Evolutionary conservation across 1,139 yeast species (phyloP), one percentile per base, ranked within the genome.

Genomic region (Scheffersomyces quercinus): DNA sequence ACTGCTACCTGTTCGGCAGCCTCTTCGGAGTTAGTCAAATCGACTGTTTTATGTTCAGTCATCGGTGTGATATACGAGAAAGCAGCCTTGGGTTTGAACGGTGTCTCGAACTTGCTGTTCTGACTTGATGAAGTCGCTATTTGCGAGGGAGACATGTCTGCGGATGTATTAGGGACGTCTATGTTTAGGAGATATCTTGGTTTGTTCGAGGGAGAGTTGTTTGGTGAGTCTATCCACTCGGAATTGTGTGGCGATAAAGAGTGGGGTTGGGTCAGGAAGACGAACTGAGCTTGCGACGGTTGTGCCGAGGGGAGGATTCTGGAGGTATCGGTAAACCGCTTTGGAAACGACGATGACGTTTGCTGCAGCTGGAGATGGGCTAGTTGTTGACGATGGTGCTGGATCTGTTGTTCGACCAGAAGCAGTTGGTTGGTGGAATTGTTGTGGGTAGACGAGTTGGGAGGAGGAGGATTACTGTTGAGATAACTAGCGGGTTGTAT

Each of bases 221-320:
- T 47, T 3, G 68, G 65, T 5, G 67, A 48, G 45, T 70, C 74
- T 43, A 60, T 47, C 75, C 75, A 70, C 70, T 68, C 73, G 13
- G 72, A 64, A 47, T 55, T 68, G 59, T 49, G 62, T 62, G 56
- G 14, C 52, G 47, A 42, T 14, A 65, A 57, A 45, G 57, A 51
- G 39, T 45, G 44, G 12, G 60, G 42, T 36, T 48, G 51, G 44
- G 54, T 46, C 39, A 52, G 36, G 43, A 43, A 47, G 35, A 41
- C 35, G 39, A 26, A 29, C 28, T 36, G 11, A 9, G 37, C n/a
- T 37, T 15, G 29, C 12, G 20, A 16, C 20, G 14, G 29, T 10
- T 35, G 36, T 7, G 29, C 28, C 24, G 29, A 16, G 14, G 29
- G 28, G n/a, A 32, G 11, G 38, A 16, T 31, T 9, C 20, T 20